phyloP scores from a whole-genome alignment of 1,284 basidiomycete genomes.

The Sparassis latifolia region DNA sequence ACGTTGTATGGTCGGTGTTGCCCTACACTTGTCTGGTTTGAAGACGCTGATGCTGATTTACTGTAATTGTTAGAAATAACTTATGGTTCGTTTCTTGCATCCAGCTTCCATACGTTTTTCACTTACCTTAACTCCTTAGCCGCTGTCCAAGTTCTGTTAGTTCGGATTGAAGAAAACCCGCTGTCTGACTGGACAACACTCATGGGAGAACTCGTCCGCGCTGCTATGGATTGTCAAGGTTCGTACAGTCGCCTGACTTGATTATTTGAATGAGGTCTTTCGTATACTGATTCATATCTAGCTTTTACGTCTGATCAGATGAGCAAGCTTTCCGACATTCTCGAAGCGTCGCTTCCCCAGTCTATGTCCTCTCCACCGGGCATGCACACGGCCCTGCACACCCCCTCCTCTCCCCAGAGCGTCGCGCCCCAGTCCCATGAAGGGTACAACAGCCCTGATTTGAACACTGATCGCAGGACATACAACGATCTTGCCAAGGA shows the following conservation, averaged over 20 bases:
- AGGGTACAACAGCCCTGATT: not conserved
- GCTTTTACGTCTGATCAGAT: constrained; percentile 60
- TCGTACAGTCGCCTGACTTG: constrained; percentile 1
- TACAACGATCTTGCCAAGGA: constrained; percentile 58
- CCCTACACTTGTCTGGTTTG: no score
- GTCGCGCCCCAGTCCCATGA: constrained; percentile 3
- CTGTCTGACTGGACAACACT: constrained; percentile 31
- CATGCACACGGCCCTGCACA: constrained; percentile 10
- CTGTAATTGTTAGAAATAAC: constrained; percentile 20
- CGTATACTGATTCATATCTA: constrained; percentile 16
- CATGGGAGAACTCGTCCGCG: constrained; percentile 45
- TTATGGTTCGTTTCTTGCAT: constrained; percentile 14
- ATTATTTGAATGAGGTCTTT: not conserved
- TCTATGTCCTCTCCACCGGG: constrained; percentile 20
- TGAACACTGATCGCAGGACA: constrained; percentile 8
- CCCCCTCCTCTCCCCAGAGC: constrained; percentile 7
- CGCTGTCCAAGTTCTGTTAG: constrained; percentile 27
- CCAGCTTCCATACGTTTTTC: no score
- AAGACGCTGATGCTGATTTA: no score
- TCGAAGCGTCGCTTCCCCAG: constrained; percentile 25
- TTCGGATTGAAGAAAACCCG: constrained; percentile 30
- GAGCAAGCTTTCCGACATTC: constrained; percentile 31
- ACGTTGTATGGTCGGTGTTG: constrained; percentile 51
- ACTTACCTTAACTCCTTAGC: constrained; percentile 13
- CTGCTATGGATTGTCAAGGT: constrained; percentile 55